These are phyloP conservation scores for Oldenlandia corymbosa DNA, from an alignment of 257 asterid genomes.

Conservation along the genomic window DNA sequence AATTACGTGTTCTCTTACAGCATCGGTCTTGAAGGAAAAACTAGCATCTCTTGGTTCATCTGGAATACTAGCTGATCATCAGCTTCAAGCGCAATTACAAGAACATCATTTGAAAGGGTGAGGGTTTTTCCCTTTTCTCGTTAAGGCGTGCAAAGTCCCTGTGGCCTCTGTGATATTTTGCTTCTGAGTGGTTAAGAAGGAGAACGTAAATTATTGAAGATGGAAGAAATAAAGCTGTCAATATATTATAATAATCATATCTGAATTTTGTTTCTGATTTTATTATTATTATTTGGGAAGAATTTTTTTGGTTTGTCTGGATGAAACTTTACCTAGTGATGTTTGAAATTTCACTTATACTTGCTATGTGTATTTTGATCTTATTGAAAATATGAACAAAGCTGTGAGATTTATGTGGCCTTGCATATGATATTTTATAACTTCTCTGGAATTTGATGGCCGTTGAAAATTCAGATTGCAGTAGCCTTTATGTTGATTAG, in stretches of 20 bases:
- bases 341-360: too few relatives aligned
- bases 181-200: background rate
- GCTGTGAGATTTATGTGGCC: background rate
- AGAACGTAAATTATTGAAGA: background rate
- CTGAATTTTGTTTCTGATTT: background rate
- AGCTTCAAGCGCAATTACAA: constrained; percentile 94
- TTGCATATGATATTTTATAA: background rate
- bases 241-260: background rate
- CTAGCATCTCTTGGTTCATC: constrained; percentile 95
- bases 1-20: constrained; percentile 34
- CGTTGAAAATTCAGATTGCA: background rate
- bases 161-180: background rate
- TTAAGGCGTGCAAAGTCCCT: too few relatives aligned
- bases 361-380: background rate
- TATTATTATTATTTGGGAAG: too few relatives aligned
- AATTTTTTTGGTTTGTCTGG: too few relatives aligned
- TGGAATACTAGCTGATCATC: constrained; percentile 98
- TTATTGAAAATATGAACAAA: background rate
- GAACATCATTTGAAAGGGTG: constrained; percentile 96
- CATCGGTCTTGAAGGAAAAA: constrained; percentile 93
- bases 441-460: background rate
- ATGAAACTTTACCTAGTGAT: too few relatives aligned
- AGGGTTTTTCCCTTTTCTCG: constrained; percentile 19
- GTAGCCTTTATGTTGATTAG: constrained; percentile 1
- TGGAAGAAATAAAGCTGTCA: background rate